Conservation (phyloP, 352 stramenopile species). For the Phytophthora sp. region DNA sequence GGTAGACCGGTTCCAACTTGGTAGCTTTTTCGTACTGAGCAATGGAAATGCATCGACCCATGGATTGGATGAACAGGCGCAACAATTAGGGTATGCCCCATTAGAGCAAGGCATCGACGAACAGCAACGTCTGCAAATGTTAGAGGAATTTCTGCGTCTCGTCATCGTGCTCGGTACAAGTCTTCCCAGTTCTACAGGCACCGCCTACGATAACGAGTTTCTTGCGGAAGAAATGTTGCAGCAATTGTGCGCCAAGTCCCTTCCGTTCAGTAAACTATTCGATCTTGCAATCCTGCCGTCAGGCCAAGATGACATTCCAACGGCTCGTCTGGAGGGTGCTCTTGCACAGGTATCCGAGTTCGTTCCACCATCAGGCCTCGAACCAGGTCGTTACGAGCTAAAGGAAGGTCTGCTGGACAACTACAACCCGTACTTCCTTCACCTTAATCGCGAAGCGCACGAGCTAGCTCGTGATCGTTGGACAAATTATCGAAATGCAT, state of each 20-base stretch:
- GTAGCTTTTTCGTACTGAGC: slow-evolving; percentile 60
- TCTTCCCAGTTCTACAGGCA: slow-evolving; percentile 64
- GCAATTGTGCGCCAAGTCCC: slow-evolving; percentile 81
- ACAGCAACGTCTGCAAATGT: slow-evolving; percentile 74
- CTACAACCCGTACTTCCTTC: slow-evolving; percentile 89
- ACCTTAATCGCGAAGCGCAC: slow-evolving; percentile 85
- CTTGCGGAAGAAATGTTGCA: slow-evolving; percentile 87
- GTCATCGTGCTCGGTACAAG: slow-evolving; percentile 81
- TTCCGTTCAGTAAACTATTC: slow-evolving; percentile 83
- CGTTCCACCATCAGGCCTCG: slow-evolving; percentile 70
- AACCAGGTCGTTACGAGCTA: slow-evolving; percentile 82
- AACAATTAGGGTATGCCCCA: slow-evolving; percentile 53
- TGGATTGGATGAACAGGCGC: slow-evolving; percentile 17
- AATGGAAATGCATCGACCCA: slow-evolving; percentile 15
- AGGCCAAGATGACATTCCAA: slow-evolving; percentile 83
- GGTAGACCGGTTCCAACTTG: slow-evolving; percentile 82
- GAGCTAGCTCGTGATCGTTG: slow-evolving; percentile 84
- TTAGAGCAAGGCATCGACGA: slow-evolving; percentile 72
- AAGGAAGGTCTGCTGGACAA: slow-evolving; percentile 73
- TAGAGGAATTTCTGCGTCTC: slow-evolving; percentile 85
- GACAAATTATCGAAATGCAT: slow-evolving; percentile 72
- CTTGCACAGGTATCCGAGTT: slow-evolving; percentile 76
- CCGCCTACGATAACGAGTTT: slow-evolving; percentile 74
- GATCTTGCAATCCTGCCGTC: slow-evolving; percentile 83
- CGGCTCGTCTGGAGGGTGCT: slow-evolving; percentile 66